phyloP scores from a whole-genome alignment of 768 basidiomycete genomes.

The Russula sp. region DNA sequence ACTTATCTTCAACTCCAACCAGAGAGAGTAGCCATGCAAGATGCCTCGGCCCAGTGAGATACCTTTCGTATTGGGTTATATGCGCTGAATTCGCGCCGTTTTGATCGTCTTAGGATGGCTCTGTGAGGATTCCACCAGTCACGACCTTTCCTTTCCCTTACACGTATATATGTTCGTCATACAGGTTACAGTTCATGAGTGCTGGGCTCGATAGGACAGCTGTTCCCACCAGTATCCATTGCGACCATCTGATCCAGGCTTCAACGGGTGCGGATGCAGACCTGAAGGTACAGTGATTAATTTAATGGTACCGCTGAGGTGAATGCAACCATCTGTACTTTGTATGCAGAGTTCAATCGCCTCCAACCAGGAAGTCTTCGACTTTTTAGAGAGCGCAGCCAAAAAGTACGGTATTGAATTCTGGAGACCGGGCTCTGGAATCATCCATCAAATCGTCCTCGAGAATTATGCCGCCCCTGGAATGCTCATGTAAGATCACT shows the following conservation, averaged over 20 bases:
- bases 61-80: conserved; percentile 4
- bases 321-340: conserved; percentile 4
- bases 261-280: conserved; percentile 84
- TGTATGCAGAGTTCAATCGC: conserved; percentile 67
- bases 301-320: background rate
- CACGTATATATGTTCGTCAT: background rate
- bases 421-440: conserved; percentile 92
- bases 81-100: conserved; percentile 8
- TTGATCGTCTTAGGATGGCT: conserved; percentile 60
- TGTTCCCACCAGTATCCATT: conserved; percentile 92
- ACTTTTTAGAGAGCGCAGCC: conserved; percentile 91
- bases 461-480: conserved; percentile 97
- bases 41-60: conserved; percentile 84
- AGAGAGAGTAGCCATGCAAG: conserved; percentile 96
- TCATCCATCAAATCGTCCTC: conserved; percentile 96
- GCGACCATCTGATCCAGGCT: conserved; percentile 97
- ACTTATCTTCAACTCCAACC: conserved; percentile 87
- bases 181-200: conserved; percentile 95
- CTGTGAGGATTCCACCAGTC: conserved; percentile 46
- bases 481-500: conserved; percentile 69
- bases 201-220: conserved; percentile 81
- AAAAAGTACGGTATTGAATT: conserved; percentile 95
- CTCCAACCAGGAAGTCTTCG: conserved; percentile 94
- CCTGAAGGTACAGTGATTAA: conserved; percentile 54
- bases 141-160: conserved; percentile 32